These are phyloP conservation scores for Vitis hybrid DNA, from an alignment of 177 flowering plant genomes.

Conservation along the genomic window DNA sequence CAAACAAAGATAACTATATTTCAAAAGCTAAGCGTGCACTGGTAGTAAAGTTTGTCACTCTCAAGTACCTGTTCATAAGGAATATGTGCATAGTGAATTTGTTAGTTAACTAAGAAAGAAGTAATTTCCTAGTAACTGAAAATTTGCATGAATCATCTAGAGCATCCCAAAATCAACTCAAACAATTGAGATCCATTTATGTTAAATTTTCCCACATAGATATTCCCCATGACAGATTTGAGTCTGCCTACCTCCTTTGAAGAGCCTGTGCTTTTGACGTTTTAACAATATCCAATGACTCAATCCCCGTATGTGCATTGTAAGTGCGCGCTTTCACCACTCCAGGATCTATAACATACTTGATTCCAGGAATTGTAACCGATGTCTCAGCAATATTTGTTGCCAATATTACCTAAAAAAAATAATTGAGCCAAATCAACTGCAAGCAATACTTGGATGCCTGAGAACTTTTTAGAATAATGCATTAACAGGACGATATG, in stretches of 20 bases:
- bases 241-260: constrained; percentile 70
- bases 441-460: neutral
- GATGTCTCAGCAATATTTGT: constrained; percentile 99
- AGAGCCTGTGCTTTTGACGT: constrained; percentile 94
- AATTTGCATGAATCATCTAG: no score
- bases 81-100: no score
- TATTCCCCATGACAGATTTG: neutral
- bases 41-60: no score
- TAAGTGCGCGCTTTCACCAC: constrained; percentile 91
- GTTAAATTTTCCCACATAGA: neutral
- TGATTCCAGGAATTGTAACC: constrained; percentile 94
- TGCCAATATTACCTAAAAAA: constrained; percentile 75
- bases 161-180: neutral
- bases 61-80: no score
- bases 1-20: no score
- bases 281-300: constrained; percentile 67
- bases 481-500: neutral
- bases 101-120: no score
- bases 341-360: constrained; percentile 94
- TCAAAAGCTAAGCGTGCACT: no score
- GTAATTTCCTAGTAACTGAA: no score
- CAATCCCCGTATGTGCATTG: constrained; percentile 77
- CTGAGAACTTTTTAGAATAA: neutral
- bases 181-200: neutral
- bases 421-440: neutral